Base-by-base conservation (phyloP, 805 yeast species). In the Metschnikowia lachancei region DNA sequence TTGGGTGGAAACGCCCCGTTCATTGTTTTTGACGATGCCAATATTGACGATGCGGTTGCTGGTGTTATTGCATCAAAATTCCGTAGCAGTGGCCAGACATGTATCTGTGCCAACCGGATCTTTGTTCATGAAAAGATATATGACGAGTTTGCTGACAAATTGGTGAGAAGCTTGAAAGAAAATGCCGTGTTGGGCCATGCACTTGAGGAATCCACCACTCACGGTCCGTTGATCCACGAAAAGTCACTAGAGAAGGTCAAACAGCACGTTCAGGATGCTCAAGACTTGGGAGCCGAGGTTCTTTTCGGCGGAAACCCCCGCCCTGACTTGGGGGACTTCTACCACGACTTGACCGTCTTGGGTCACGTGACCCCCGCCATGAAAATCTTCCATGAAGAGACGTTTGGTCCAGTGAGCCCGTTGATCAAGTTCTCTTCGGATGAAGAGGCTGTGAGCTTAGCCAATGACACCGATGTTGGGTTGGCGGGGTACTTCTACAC, bases 321-420 rank as follows among this genome's bases (percentile, higher is more conserved):
- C 26, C 61, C 75, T 3, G 78, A 77, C 20, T 56, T 85, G 14
- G 92, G 92, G 4, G 77, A 75, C 36, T 70, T 70, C 58, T 87
- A 82, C 71, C 87, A 75, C 59, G 82, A 80, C 22, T 81, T 87
- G 46, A 87, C 95, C 0, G 73, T 87, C 12, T 61, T 87, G 42
- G 72, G 78, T n/a, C 77, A 79, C 49, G 85, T 81, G 39, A 78
- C 81, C 40, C 61, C 68, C 2, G 72, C 71, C 17, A 85, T 86
- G 80, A 52, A 62, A 35, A 78, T 86, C 29, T 72, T 76, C 54
- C 54, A 63, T n/a, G 90, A 85, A 55, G 95, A 87, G 63, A 85
- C 91, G 2, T 87, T 87, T 62, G 95, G 94, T 2, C 95, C 95
- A 2, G 71, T 87, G 14, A 87, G 87, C 16, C 87, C 89, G 1